These are phyloP conservation scores for Apodospora peruviana DNA, from an alignment of 495 filamentous ascomycete genomes.

Conservation along the genomic window DNA sequence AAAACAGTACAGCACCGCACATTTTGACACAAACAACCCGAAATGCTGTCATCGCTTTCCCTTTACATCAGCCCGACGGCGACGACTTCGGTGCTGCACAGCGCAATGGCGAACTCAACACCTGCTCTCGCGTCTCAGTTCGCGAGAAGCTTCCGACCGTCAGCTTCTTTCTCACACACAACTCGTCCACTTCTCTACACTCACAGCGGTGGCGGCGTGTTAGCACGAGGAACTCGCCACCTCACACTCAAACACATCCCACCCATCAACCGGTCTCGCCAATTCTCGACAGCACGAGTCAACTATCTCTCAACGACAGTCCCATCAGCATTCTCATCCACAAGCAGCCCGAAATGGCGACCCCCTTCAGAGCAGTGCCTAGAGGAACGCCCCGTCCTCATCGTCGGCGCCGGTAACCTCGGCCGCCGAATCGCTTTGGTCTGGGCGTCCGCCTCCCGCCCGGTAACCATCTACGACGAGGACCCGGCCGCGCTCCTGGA, in stretches of 20 bases:
- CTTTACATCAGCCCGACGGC: neutral
- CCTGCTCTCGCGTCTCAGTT: neutral
- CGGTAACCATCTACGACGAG: conserved; percentile 34
- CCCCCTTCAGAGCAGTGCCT: conserved; percentile 22
- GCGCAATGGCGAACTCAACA: conserved; percentile 2
- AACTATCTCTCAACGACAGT: neutral
- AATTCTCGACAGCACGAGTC: neutral
- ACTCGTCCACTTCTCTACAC: neutral
- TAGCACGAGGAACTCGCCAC: neutral
- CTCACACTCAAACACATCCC: neutral
- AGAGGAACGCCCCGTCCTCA: conserved; percentile 28
- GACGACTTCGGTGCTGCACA: neutral
- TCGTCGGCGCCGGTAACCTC: conserved; percentile 33
- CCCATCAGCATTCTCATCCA: no score
- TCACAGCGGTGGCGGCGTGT: no score
- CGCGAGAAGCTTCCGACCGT: neutral
- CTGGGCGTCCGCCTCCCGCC: conserved; percentile 30
- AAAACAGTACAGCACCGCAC: no score
- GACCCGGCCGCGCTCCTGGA: conserved; percentile 20
- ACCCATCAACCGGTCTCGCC: neutral
- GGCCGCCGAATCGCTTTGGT: conserved; percentile 30
- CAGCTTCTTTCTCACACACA: neutral
- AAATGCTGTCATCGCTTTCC: neutral
- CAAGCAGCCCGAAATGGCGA: conserved; percentile 12
- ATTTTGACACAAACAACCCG: neutral